phyloP scores from a whole-genome alignment of 306 rosid genomes.

The Glycyrrhiza uralensis region DNA sequence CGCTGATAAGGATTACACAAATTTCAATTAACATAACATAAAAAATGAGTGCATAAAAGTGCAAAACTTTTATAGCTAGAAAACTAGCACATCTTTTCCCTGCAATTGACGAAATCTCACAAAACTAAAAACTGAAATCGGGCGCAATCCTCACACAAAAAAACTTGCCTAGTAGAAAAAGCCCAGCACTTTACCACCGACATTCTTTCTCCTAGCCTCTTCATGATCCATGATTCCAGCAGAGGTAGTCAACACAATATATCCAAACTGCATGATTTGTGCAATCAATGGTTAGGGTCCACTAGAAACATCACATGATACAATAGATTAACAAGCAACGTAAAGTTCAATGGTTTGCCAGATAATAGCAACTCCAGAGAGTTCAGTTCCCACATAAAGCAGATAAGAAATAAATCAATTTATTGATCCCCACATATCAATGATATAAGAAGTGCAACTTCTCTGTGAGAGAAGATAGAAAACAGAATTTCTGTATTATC shows the following conservation, averaged over 20 bases:
- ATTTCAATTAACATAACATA: too few species aligned
- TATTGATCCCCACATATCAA: background rate
- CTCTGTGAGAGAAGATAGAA: too few species aligned
- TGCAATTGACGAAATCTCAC: background rate
- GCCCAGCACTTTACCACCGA: constrained; percentile 39
- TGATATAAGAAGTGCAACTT: too few species aligned
- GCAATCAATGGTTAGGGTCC: background rate
- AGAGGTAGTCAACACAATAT: constrained; percentile 38
- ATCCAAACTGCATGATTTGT: constrained; percentile 35
- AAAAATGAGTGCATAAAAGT: too few species aligned
- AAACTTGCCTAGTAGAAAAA: constrained; percentile 28
- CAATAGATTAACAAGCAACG: background rate
- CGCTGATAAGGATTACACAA: too few species aligned
- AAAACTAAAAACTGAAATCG: constrained; percentile 1
- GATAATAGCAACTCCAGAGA: background rate
- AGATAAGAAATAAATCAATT: background rate
- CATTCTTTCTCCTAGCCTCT: constrained; percentile 43
- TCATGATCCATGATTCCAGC: constrained; percentile 46
- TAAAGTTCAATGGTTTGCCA: background rate
- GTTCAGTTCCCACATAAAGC: background rate
- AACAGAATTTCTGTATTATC: too few species aligned
- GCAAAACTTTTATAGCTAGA: too few species aligned
- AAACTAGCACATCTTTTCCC: background rate
- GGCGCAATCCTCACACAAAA: background rate
- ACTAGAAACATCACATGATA: background rate